These are phyloP conservation scores for Ceratobasidium sp. DNA, from an alignment of 1,284 basidiomycete species.

Conservation along the genomic window DNA sequence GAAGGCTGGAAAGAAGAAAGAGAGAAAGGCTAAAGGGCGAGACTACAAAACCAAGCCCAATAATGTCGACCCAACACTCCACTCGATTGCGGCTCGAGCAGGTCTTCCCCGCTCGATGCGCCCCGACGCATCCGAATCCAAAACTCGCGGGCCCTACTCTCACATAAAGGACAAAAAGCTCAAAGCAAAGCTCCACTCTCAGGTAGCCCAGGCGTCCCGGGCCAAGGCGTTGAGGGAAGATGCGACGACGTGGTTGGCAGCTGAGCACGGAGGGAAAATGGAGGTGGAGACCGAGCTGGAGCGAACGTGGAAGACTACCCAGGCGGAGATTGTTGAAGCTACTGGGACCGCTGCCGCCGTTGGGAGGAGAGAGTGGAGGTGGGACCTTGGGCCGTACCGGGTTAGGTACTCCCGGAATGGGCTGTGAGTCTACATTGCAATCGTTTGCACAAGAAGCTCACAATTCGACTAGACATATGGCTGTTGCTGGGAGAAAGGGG, in stretches of 20 bases:
- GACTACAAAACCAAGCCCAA: constrained; percentile 53
- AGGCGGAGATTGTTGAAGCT: constrained; percentile 78
- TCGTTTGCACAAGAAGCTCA: constrained; percentile 35
- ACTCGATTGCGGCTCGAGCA: constrained; percentile 70
- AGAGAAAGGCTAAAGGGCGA: constrained; percentile 57
- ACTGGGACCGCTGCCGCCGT: constrained; percentile 76
- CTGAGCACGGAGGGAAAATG: constrained; percentile 76
- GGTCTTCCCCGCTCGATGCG: constrained; percentile 72
- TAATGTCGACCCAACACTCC: constrained; percentile 65
- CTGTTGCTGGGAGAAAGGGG: constrained; percentile 83
- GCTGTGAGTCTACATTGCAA: constrained; percentile 65
- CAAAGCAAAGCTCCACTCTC: constrained; percentile 72
- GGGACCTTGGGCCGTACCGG: constrained; percentile 91
- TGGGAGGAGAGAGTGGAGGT: constrained; percentile 82
- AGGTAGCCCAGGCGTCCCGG: constrained; percentile 68
- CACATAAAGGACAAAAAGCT: constrained; percentile 84
- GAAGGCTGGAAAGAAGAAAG: constrained; percentile 53
- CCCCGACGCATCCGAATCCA: constrained; percentile 49
- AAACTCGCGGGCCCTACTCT: constrained; percentile 54
- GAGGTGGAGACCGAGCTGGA: constrained; percentile 84
- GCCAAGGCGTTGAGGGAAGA: constrained; percentile 68
- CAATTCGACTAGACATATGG: constrained; percentile 73
- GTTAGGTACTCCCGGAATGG: constrained; percentile 92
- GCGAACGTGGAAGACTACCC: constrained; percentile 88
- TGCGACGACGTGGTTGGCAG: constrained; percentile 57